phyloP scores from a whole-genome alignment of 306 rosid genomes.

The Castanea mollissima region DNA sequence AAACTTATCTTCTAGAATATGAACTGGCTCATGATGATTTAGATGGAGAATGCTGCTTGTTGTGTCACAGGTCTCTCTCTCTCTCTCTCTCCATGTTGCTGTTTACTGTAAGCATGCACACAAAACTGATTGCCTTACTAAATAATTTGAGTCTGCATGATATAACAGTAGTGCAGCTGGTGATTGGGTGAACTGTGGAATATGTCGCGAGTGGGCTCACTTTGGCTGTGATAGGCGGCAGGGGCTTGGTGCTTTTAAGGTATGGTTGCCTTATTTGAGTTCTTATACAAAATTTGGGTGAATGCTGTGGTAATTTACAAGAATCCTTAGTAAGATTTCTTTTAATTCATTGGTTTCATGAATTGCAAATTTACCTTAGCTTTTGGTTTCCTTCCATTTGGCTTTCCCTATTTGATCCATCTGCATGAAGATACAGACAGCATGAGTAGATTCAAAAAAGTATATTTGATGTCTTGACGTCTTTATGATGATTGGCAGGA shows the following conservation, averaged over 20 bases:
- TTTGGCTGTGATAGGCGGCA: conserved; percentile 99
- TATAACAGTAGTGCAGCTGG: conserved; percentile 96
- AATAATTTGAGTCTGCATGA: conserved; percentile 16
- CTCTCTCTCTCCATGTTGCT: neutral
- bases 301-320: no score
- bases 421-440: no score
- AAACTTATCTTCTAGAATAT: conserved; percentile 94
- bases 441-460: no score
- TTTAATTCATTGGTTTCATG: no score
- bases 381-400: no score
- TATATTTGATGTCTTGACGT: neutral
- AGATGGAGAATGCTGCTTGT: conserved; percentile 96
- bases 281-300: neutral
- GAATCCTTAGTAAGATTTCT: neutral
- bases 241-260: conserved; percentile 99
- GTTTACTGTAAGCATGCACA: neutral
- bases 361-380: no score
- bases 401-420: no score
- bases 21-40: conserved; percentile 98
- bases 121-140: conserved; percentile 10
- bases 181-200: conserved; percentile 99
- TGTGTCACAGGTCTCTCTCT: conserved; percentile 86
- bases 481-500: conserved; percentile 54
- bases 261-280: conserved; percentile 26
- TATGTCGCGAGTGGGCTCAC: conserved; percentile 99